Base-by-base conservation (phyloP, 495 filamentous ascomycete species). In the Recurvomyces mirabilis region DNA sequence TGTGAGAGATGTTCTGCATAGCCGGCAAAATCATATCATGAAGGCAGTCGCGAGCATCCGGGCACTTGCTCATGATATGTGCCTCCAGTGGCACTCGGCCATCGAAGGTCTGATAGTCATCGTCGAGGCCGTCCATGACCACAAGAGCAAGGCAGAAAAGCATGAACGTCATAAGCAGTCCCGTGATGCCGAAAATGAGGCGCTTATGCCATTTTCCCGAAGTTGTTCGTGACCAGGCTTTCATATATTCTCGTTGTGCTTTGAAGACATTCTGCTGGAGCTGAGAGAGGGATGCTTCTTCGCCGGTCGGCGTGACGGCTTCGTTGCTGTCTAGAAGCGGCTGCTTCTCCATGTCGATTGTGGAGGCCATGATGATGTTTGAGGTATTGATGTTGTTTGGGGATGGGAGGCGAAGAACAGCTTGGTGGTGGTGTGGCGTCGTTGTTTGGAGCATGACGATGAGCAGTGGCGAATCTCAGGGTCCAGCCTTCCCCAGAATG, bases 21-120 rank as follows among this genome's bases (percentile, higher is more conserved):
- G 84, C 74, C 1, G 93, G 91, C 1, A 94, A 65, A 12, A 96
- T 72, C 44, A 98, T 59, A 41, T 88, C 68, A 36, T 77, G 74
- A 5, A 98, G 69, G 57, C 91, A 95, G 57, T 81, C 79, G 60
- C 68, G 48, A 1, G 66, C 62, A 36, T 68, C 65, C 0, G 91
- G 91, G 54, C 91, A 98, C 67, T 96, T 94, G 63, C 13, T 83
- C 81, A 94, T 94, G 48, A 94, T 82, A 57, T 93, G 85, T 43
- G 84, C 82, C 57, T 98, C 91, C 7, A 98, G 67, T 3, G 87
- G 79, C 10, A 94, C 79, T 38, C 22, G 18, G 18, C 28, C 30
- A 7, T 20, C 3, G 14, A 23, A 41, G 4, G 22, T 15, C 10
- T 12, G 32, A 17, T 32, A 28, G 19, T 46, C 32, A 17, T 54